These are phyloP conservation scores for Chaetomium fimeti DNA, from an alignment of 495 filamentous ascomycete genomes.

Conservation along the genomic window DNA sequence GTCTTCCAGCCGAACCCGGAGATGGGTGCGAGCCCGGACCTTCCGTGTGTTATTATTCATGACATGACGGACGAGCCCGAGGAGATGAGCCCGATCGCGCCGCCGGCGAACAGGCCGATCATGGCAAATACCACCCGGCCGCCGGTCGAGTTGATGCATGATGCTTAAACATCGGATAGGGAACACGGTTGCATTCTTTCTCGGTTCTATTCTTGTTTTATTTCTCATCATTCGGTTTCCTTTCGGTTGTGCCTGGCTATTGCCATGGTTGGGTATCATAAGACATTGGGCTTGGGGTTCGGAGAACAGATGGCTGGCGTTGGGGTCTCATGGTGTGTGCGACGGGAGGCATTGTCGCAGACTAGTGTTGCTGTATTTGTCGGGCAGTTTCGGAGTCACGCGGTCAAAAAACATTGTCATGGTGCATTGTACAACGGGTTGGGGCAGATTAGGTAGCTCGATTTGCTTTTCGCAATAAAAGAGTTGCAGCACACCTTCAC, in stretches of 20 bases:
- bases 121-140: slow-evolving; percentile 77
- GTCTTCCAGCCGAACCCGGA: slow-evolving; percentile 53
- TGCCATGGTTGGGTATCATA: neutral
- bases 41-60: slow-evolving; percentile 89
- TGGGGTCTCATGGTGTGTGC: slow-evolving; percentile 7
- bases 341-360: neutral
- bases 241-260: neutral
- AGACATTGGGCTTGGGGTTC: neutral
- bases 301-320: slow-evolving; percentile 1
- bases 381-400: neutral
- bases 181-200: neutral
- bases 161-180: slow-evolving; percentile 20
- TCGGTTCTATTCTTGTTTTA: neutral
- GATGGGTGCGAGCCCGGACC: slow-evolving; percentile 64
- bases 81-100: slow-evolving; percentile 45
- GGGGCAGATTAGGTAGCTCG: neutral
- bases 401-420: slow-evolving; percentile 12
- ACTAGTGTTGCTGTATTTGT: neutral
- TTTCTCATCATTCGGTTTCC: neutral
- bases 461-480: neutral
- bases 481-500: neutral
- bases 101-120: slow-evolving; percentile 53
- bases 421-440: slow-evolving; percentile 3
- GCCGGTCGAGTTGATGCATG: slow-evolving; percentile 85
- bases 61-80: slow-evolving; percentile 69